Evolutionary conservation across 306 rosid species (phyloP).

Genomic region (Abrus pulchellus): DNA sequence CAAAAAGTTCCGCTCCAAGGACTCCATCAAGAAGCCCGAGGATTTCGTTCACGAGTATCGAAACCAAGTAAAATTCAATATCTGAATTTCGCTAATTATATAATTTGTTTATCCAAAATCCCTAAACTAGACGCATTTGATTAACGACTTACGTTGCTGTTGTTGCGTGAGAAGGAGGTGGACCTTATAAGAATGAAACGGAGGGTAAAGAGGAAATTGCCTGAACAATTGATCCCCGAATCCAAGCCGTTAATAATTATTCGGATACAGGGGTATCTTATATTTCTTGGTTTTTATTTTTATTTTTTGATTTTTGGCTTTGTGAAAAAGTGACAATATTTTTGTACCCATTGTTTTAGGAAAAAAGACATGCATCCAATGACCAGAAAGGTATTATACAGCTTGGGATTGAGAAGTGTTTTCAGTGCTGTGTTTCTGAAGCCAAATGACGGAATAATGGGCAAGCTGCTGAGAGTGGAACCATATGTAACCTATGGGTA

Average conservation of each 20-base stretch:
- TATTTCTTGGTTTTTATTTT: background rate
- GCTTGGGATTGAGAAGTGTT: conserved; percentile 66
- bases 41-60: conserved; percentile 79
- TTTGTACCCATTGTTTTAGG: conserved; percentile 46
- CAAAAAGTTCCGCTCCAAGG: conserved; percentile 42
- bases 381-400: conserved; percentile 67
- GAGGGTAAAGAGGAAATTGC: conserved; percentile 73
- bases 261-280: conserved; percentile 76
- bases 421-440: conserved; percentile 78
- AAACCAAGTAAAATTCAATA: conserved; percentile 50
- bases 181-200: conserved; percentile 79
- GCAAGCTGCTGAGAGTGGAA: conserved; percentile 78
- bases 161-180: conserved; percentile 62
- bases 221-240: conserved; percentile 37
- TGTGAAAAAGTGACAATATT: conserved; percentile 1
- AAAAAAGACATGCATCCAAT: conserved; percentile 88
- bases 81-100: background rate
- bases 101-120: background rate
- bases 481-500: conserved; percentile 96
- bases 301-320: background rate
- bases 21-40: conserved; percentile 77
- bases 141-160: background rate
- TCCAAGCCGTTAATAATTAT: conserved; percentile 67
- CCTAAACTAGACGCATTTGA: background rate
- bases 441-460: conserved; percentile 65